These are phyloP conservation scores for Imleria badia DNA, from an alignment of 768 basidiomycete species.

Conservation along the genomic window DNA sequence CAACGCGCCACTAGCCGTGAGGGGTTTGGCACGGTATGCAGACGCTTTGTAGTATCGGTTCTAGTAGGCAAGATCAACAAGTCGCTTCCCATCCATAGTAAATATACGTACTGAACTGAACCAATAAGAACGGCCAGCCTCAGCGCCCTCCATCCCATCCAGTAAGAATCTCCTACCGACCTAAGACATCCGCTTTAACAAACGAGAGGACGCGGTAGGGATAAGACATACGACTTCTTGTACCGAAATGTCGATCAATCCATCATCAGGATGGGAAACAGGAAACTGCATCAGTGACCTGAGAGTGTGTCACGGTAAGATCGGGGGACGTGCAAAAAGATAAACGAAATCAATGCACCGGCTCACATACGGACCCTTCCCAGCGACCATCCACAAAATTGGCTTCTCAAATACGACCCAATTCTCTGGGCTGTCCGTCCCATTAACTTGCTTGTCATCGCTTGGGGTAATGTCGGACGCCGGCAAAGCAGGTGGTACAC, in stretches of 20 bases:
- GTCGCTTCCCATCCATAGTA: not conserved
- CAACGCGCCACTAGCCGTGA: constrained; percentile 51
- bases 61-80: constrained; percentile 36
- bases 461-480: constrained; percentile 9
- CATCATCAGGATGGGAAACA: constrained; percentile 76
- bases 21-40: constrained; percentile 70
- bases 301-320: not conserved
- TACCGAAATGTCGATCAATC: constrained; percentile 67
- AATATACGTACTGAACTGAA: constrained; percentile 46
- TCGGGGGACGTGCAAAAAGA: not conserved
- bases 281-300: constrained; percentile 85
- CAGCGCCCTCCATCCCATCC: constrained; percentile 56
- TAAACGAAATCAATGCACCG: constrained; percentile 39
- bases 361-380: constrained; percentile 75
- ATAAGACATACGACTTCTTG: constrained; percentile 54
- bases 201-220: not conserved
- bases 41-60: constrained; percentile 70
- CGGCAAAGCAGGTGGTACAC: constrained; percentile 6
- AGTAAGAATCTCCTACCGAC: constrained; percentile 48
- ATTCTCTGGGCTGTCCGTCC: constrained; percentile 44
- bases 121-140: constrained; percentile 64
- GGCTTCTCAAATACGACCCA: constrained; percentile 74
- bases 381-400: constrained; percentile 68
- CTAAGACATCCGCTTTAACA: constrained; percentile 14
- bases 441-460: constrained; percentile 15